Conservation (phyloP, 129 eudicot species). For the Tagetes erecta region DNA sequence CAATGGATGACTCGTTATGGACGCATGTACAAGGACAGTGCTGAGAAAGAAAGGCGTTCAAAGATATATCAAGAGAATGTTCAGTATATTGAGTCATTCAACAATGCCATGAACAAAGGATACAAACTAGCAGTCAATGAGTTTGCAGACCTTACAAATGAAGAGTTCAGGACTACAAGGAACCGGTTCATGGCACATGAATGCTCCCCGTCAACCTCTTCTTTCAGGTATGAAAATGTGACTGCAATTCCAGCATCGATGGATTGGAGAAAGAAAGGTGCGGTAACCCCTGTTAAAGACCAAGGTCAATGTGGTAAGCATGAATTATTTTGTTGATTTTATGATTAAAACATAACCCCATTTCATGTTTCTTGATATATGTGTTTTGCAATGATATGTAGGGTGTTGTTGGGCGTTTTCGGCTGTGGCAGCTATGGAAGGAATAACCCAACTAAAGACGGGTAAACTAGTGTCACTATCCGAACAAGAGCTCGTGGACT, state of each 20-base stretch:
- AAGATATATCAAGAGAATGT: slow-evolving; percentile 28
- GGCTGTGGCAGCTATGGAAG: too few relatives aligned
- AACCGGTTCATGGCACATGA: slow-evolving; percentile 29
- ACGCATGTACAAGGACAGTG: neutral
- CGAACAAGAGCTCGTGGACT: too few relatives aligned
- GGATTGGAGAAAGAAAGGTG: slow-evolving; percentile 6
- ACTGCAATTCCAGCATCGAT: neutral
- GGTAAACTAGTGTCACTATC: too few relatives aligned
- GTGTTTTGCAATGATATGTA: too few relatives aligned
- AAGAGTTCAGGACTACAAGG: slow-evolving; percentile 31
- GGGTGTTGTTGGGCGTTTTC: too few relatives aligned
- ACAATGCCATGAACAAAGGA: slow-evolving; percentile 28
- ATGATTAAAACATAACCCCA: too few relatives aligned
- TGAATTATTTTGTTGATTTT: too few relatives aligned
- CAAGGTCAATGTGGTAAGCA: too few relatives aligned
- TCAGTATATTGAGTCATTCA: slow-evolving; percentile 33
- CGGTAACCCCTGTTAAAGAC: neutral
- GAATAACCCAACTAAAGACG: too few relatives aligned
- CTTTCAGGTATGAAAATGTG: neutral
- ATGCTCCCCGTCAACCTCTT: slow-evolving; percentile 7
- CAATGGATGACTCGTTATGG: too few relatives aligned
- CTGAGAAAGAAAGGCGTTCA: slow-evolving; percentile 25
- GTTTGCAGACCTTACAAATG: slow-evolving; percentile 36
- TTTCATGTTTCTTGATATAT: too few relatives aligned
- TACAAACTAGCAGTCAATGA: slow-evolving; percentile 35